Conservation (phyloP, 306 rosid genomes). For the Crataegus laevigata region DNA sequence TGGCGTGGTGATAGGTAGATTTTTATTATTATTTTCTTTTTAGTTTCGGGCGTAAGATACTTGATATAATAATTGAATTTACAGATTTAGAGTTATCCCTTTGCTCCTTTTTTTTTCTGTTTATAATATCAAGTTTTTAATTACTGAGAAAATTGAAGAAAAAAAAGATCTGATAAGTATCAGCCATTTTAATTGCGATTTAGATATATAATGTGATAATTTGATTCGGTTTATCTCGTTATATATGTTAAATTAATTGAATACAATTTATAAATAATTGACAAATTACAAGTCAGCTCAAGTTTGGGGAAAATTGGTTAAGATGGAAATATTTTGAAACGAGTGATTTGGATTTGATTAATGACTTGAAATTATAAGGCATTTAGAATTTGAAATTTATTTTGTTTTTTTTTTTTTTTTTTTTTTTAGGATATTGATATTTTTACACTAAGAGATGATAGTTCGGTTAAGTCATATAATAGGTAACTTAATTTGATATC, state of each 20-base stretch:
- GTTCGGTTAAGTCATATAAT: no score
- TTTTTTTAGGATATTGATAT: no score
- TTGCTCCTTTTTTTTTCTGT: background rate
- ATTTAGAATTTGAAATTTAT: no score
- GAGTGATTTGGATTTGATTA: background rate
- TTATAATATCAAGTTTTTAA: background rate
- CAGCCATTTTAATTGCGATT: background rate
- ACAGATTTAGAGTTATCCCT: background rate
- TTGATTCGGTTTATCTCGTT: no score
- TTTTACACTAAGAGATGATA: no score
- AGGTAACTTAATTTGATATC: no score
- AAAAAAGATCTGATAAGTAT: no score
- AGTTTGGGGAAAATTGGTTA: background rate
- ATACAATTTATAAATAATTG: background rate
- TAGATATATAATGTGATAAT: background rate
- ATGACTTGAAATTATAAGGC: background rate
- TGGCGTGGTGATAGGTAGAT: background rate
- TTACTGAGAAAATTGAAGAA: background rate
- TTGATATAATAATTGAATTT: background rate
- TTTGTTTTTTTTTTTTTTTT: no score
- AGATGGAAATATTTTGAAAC: background rate
- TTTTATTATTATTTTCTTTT: background rate
- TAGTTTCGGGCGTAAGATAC: background rate
- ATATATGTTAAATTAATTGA: background rate
- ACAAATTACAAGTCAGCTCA: background rate